phyloP scores from a whole-genome alignment of 768 basidiomycete genomes.

The Mycena leptocephala region DNA sequence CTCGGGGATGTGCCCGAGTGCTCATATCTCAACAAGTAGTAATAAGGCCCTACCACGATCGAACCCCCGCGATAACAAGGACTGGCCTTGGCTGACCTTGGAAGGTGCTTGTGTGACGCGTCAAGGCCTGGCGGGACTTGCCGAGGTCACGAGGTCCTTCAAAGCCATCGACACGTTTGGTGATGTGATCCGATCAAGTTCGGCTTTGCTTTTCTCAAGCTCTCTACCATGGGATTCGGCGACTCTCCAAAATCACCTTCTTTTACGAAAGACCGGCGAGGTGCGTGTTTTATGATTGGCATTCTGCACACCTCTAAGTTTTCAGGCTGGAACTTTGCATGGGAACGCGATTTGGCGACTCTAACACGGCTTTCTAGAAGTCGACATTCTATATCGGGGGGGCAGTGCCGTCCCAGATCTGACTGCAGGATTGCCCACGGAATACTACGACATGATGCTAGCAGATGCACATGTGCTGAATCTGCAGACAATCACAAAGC shows the following conservation, averaged over 20 bases:
- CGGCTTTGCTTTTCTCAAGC: too few relatives aligned
- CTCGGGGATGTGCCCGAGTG: too few relatives aligned
- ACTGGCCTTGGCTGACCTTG: too few relatives aligned
- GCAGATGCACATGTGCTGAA: not conserved
- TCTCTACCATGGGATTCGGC: constrained; percentile 21
- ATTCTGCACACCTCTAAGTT: not conserved
- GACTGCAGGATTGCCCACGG: not conserved
- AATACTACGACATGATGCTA: constrained; percentile 12
- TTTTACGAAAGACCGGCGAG: constrained; percentile 12
- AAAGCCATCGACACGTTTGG: too few relatives aligned
- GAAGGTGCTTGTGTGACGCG: too few relatives aligned
- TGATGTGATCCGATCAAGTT: too few relatives aligned
- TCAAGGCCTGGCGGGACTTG: too few relatives aligned
- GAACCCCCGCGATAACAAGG: too few relatives aligned
- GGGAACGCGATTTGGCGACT: constrained; percentile 16
- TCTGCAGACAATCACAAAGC: constrained; percentile 6
- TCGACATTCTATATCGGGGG: not conserved
- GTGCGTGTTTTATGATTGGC: not conserved
- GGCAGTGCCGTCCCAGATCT: not conserved
- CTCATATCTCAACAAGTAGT: too few relatives aligned
- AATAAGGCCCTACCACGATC: too few relatives aligned
- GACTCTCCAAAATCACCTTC: constrained; percentile 17
- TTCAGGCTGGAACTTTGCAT: constrained; percentile 25
- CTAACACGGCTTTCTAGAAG: not conserved
- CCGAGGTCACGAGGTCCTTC: too few relatives aligned